Evolutionary conservation across 768 basidiomycete species (phyloP), one percentile per base, ranked within the genome.

Genomic region (Naganishia vishniacii): DNA sequence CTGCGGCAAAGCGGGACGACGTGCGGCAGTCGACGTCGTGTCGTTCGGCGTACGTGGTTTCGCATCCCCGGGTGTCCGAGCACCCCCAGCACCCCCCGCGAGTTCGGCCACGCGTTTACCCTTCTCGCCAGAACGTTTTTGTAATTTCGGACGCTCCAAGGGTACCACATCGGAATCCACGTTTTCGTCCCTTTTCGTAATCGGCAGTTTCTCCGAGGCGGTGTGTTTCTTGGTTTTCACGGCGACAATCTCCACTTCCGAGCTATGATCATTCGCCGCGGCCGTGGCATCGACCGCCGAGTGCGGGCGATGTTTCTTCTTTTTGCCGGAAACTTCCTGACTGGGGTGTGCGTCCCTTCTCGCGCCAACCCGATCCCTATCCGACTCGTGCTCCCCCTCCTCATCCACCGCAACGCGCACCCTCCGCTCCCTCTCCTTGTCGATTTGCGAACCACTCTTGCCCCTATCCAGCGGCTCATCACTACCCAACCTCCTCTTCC

Each of bases 41-140:
- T 34, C 49, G 8, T n/a, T n/a, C 20, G 20, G n/a, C 32, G 53
- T 2, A 16, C 23, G n/a, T 15, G 37, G n/a, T 37, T 56, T 56
- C 23, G 34, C 53, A 32, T 56, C 53, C 4, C 3, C 37, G 9
- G 53, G 53, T 40, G 53, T 56, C 23, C 34, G 2, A 4, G 53
- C 6, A 12, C 49, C 49, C 18, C 29, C 32, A n/a, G 34, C 53
- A 51, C 15, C 20, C 15, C 49, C 49, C n/a, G 20, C 53, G 2
- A 56, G 37, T 37, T 56, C 37, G 20, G 53, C 53, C 16, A 56
- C 34, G 18, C 53, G 53, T 34, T 37, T 34, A n/a, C 18, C 8
- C 48, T 25, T 49, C 48, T 53, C 48, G 3, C 53, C 53, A 0
- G 34, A 34, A 4, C 53, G 53, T 26, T 56, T 56, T 29, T 56